Percentiles rank a stretch among this genome's conserved stretches.
Evolutionary conservation across 2,329 filamentous ascomycete species (phyloP).

Genomic region (Ascocoryne sarcoides): DNA sequence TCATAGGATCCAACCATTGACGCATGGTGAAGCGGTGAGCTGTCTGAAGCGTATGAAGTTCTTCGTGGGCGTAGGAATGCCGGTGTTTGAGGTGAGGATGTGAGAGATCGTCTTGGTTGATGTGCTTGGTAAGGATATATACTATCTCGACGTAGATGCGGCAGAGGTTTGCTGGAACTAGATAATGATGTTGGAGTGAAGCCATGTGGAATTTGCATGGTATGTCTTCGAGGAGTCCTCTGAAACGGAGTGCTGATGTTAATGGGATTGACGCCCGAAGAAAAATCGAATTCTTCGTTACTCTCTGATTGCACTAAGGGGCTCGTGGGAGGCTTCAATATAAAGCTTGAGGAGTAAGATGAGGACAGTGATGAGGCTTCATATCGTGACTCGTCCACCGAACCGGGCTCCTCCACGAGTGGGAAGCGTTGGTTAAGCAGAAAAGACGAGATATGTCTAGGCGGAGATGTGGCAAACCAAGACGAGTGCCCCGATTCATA

Average conservation of each 20-base stretch:
- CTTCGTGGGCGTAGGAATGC: conserved; percentile 46
- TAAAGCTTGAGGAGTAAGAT: conserved; percentile 69
- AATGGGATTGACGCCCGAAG: conserved; percentile 42
- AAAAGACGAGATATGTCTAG: conserved; percentile 41
- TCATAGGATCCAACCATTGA: conserved; percentile 98
- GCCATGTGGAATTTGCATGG: conserved; percentile 55
- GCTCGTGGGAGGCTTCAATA: conserved; percentile 82
- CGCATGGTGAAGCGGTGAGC: conserved; percentile 73
- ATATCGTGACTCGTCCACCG: conserved; percentile 11
- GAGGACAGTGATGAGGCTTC: conserved; percentile 54
- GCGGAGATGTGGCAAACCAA: conserved; percentile 50
- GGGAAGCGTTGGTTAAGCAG: conserved; percentile 31
- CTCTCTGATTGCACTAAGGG: conserved; percentile 83
- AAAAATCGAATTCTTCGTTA: conserved; percentile 66
- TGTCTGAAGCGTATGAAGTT: conserved; percentile 61
- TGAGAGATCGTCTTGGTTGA: conserved; percentile 67
- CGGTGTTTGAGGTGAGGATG: conserved; percentile 43
- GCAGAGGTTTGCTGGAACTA: conserved; percentile 35
- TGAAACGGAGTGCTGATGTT: conserved; percentile 34
- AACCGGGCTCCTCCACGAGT: conserved; percentile 12
- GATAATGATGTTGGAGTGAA: conserved; percentile 32
- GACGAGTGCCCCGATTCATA: conserved; percentile 17
- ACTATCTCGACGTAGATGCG: conserved; percentile 47
- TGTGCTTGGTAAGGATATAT: conserved; percentile 69
- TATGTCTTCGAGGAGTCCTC: conserved; percentile 53